Evolutionary conservation across 768 basidiomycete species (phyloP), one percentile per base, ranked within the genome.

Genomic region (Tulasnella sp.): DNA sequence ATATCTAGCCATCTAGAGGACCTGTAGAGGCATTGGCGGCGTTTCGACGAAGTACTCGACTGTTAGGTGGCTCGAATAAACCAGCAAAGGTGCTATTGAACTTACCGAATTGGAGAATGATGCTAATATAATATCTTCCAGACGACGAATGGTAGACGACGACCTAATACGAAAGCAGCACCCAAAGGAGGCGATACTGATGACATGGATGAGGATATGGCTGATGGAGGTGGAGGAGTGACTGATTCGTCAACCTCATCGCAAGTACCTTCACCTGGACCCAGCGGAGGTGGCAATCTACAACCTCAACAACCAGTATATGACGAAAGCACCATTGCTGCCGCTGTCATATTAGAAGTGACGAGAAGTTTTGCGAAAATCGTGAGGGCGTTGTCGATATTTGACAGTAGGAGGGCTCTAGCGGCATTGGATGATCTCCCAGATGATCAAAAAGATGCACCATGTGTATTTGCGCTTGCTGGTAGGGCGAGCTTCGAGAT

Each of bases 401-500:
- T 86, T 66, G 79, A 88, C 60, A 83, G 81, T 58, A 72, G 74
- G 58, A 70, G 71, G 60, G 87, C 84, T 63, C 63, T 95, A 34
- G 74, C 75, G 37, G 81, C 83, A 62, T 68, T 98, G 40, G 83
- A 85, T 62, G 70, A 72, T 59, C 68, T 99, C 56, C 86, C 90
- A 25, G 66, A 70, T 52, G 72, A 71, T 45, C 81, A 93, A 53
- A 80, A 84, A 62, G 70, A 76, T 50, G 82, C 82, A 33, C 73
- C 83, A 46, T 83, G 77, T 71, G 83, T 86, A 37, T 70, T 91
- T 60, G 77, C 81, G 15, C 77, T 92, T 73, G 74, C 84, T 12
- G 95, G 85, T 10, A 78, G 79, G 64, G 86, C 86, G 45, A 81
- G 88, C 62, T 95, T 89, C 65, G 95, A 98, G 65, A 74, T 77